Evolutionary conservation across 192 early-diverging fungal genomes (phyloP), one percentile per base, ranked within the genome.

Genomic region (Obelidium mucronatum): DNA sequence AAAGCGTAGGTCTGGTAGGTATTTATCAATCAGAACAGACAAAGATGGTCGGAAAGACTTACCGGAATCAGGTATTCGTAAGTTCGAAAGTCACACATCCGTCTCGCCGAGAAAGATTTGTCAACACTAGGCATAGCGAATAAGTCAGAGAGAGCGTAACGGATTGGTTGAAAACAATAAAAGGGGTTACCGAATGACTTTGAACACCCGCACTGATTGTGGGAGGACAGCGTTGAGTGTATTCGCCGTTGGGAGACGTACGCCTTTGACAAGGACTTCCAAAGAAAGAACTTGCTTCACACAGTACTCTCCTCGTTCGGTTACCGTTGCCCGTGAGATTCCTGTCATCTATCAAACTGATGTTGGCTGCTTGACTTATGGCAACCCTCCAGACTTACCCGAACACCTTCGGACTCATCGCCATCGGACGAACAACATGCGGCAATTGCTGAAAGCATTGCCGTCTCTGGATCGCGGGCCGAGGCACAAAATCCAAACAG

Each of bases 41-140:
- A n/a, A n/a, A n/a, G n/a, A n/a, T n/a, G n/a, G n/a, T n/a, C n/a
- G n/a, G n/a, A 22, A 26, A 28, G 11, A 83, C 79, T 17, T 72
- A 85, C 82, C 13, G 85, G 85, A 54, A 87, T 63, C 30, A 87
- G 44, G 53, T 79, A 87, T 63, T 87, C 85, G 76, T 78, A 84
- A 4, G 80, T 82, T 24, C 82, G 63, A 22, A 77, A 70, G 19
- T 82, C 82, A 70, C 85, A 87, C 61, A 79, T 83, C 22, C 81
- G 36, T 6, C 85, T 55, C 24, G 85, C 85, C 1, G 85, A 87
- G 44, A 87, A 87, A 55, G 53, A 51, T 11, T 75, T 26, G 53
- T 34, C 35, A 39, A 55, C 37, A 48, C 36, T 39, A 42, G 6
- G 13, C 11, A 56, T 56, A 48, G 26, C 40, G 33, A 28, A 60